Evolutionary conservation across 176 grass and related monocot species (phyloP).

Genomic region (Dactylis glomerata): DNA sequence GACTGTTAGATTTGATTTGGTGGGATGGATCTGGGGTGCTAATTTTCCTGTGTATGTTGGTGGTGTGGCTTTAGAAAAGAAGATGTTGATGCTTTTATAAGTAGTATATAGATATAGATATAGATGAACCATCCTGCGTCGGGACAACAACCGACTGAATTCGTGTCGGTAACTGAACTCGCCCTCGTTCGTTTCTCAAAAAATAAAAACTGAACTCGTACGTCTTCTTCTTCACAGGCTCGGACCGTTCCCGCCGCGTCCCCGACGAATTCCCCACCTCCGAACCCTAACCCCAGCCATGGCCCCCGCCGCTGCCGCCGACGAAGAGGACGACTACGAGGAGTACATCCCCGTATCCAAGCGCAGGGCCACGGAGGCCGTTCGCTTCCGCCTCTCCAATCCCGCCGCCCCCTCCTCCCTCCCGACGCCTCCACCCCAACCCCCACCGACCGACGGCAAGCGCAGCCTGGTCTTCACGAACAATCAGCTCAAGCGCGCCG

Average conservation of each 20-base stretch:
- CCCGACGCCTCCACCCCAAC: not conserved
- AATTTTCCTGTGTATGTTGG: too few species aligned
- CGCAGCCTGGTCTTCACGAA: conserved; percentile 53
- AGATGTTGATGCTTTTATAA: too few species aligned
- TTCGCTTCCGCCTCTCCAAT: conserved; percentile 30
- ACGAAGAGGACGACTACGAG: conserved; percentile 32
- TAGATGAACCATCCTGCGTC: too few species aligned
- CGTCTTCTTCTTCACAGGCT: not conserved
- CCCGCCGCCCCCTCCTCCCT: not conserved
- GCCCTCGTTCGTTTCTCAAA: too few species aligned
- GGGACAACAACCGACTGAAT: too few species aligned
- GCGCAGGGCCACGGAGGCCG: conserved; percentile 50
- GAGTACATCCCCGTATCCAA: conserved; percentile 70
- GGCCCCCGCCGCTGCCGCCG: not conserved
- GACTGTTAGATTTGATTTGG: too few species aligned
- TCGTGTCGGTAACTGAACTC: not conserved
- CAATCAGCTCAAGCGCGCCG: conserved; percentile 58
- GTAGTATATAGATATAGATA: too few species aligned
- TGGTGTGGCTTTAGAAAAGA: too few species aligned
- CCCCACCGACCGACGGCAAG: conserved; percentile 6
- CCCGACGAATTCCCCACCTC: not conserved
- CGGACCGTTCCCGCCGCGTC: not conserved
- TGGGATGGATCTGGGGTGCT: too few species aligned
- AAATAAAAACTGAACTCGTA: not conserved
- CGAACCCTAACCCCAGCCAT: conserved; percentile 19